These are phyloP conservation scores for Xylariaceae sp. DNA, from an alignment of 2,329 filamentous ascomycete species.

Conservation along the genomic window DNA sequence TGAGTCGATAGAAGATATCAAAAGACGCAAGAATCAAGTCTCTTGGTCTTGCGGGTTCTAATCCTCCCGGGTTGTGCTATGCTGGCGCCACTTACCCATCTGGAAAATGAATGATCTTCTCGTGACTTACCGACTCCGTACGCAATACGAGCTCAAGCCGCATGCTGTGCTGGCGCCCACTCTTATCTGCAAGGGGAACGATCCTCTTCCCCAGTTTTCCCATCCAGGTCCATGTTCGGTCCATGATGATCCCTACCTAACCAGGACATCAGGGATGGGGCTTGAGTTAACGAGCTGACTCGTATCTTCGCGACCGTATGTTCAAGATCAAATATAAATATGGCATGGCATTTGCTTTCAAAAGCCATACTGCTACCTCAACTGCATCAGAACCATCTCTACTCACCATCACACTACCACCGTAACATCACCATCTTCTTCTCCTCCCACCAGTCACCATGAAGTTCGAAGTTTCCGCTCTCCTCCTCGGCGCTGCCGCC, in stretches of 20 bases:
- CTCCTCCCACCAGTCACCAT: constrained; percentile 20
- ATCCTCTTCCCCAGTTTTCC: not conserved
- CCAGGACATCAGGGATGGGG: not conserved
- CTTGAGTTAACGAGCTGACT: too few species aligned
- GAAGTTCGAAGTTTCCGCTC: constrained; percentile 28
- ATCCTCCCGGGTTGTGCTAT: not conserved
- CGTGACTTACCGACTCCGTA: not conserved
- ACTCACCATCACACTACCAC: not conserved
- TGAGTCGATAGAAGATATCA: not conserved
- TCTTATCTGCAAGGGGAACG: not conserved
- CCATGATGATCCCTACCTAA: not conserved
- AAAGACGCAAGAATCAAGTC: not conserved
- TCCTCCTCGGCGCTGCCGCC: constrained; percentile 29
- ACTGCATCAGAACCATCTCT: not conserved
- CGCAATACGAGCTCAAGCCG: not conserved
- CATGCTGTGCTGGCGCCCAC: not conserved
- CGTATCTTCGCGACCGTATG: too few species aligned
- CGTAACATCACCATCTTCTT: not conserved
- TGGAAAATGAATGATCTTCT: not conserved
- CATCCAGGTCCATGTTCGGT: not conserved
- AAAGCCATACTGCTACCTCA: not conserved
- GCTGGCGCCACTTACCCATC: not conserved
- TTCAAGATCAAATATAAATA: not conserved
- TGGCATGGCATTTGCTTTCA: not conserved
- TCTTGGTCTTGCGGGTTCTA: not conserved